Evolutionary conservation across 176 grass and related monocot species (phyloP), one percentile per base, ranked within the genome.

Genomic region (Cenchrus americanus): DNA sequence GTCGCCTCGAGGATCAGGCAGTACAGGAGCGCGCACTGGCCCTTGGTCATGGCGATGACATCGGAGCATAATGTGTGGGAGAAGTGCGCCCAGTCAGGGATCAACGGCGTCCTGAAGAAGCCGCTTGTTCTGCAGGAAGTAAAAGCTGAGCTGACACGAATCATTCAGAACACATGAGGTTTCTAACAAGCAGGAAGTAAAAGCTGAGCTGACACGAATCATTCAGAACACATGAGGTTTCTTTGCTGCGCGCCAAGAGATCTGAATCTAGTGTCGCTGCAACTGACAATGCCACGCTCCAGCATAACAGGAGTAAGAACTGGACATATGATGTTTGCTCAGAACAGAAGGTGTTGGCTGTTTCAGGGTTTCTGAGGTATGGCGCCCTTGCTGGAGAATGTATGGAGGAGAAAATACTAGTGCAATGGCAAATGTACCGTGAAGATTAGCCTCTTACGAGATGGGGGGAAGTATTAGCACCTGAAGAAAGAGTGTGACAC

Each of bases 1-100:
- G 69, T 89, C 47, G 87, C 86, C 0, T 73, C 18, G 21, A 86
- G 81, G 66, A 90, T 98, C 46, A 71, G 85, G 50, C 92, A 91
- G 67, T 85, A 86, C 51, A 67, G 86, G 52, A 86, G 79, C 4
- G 40, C 89, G 0, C 84, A 87, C 5, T 90, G 90, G 92, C 95
- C 88, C 8, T 73, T 91, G 57, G 76, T 98, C 41, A 75, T 95
- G 75, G 95, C 88, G 51, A 81, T 93, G 80, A 89, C 90, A 0
- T 83, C 88, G 0, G 87, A 90, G 72, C 84, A 90, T 8, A 86
- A 91, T 12, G 69, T 81, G 5, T 93, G 90, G 95, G 89, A 94
- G 82, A 93, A 91, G 57, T 92, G 95, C 40, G 73, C 73, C 0
- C 86, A 86, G 44, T 88, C 80, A 0, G 92, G 92, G 70, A 91